phyloP scores from a whole-genome alignment of 2,329 filamentous ascomycete species.

The Truncatella angustata region DNA sequence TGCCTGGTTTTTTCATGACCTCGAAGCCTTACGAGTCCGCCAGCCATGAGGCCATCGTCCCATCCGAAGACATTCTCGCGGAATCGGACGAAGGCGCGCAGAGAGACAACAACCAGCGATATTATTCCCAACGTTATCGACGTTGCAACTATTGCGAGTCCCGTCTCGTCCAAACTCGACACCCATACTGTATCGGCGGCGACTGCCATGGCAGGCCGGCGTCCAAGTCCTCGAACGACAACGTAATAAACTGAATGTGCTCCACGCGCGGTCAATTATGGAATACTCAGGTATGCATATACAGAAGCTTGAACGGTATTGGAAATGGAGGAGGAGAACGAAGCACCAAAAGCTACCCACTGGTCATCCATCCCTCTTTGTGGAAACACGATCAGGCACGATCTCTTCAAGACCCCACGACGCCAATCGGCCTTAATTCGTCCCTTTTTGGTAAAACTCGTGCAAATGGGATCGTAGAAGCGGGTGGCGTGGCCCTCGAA shows the following conservation, averaged over 20 bases:
- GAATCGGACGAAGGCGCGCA: slow-evolving; percentile 9
- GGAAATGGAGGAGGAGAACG: too few species aligned
- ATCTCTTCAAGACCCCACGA: background rate
- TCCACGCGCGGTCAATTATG: too few species aligned
- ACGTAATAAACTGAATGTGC: too few species aligned
- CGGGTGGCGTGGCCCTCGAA: background rate
- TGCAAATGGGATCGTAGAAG: background rate
- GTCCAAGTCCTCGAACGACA: too few species aligned
- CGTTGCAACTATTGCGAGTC: slow-evolving; percentile 10
- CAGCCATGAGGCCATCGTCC: slow-evolving; percentile 14
- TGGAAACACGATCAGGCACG: too few species aligned
- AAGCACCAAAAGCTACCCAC: too few species aligned
- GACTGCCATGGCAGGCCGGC: background rate
- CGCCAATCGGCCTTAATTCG: background rate
- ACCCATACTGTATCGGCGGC: background rate
- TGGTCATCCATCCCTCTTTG: too few species aligned
- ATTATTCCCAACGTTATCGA: slow-evolving; percentile 12
- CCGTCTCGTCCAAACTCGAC: background rate
- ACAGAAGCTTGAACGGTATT: too few species aligned
- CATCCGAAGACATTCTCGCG: slow-evolving; percentile 11
- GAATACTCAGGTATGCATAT: too few species aligned
- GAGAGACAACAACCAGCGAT: slow-evolving; percentile 11
- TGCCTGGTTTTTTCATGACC: too few species aligned
- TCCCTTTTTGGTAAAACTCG: background rate
- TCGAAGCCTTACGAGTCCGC: slow-evolving; percentile 14